Evolutionary conservation across 768 basidiomycete genomes (phyloP).

Genomic region (Naganishia randhawae): DNA sequence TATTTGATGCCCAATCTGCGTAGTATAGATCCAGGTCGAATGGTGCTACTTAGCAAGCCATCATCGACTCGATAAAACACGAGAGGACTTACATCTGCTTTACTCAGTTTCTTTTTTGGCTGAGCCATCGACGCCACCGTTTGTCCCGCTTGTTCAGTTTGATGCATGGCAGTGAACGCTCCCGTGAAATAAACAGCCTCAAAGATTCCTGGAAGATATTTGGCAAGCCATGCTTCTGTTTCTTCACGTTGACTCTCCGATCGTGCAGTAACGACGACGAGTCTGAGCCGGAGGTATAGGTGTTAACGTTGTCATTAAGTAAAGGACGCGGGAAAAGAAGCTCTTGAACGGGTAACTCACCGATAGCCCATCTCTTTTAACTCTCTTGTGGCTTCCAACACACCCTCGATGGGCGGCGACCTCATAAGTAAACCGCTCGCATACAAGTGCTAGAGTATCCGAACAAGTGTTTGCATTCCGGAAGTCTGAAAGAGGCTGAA

Average conservation of each 20-base stretch:
- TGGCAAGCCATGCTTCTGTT: constrained; percentile 66
- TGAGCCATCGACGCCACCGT: not conserved
- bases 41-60: not conserved
- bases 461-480: not conserved
- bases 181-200: constrained; percentile 63
- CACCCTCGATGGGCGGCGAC: constrained; percentile 41
- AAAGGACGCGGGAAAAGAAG: not conserved
- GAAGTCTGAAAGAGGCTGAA: no score
- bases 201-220: constrained; percentile 62
- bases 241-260: constrained; percentile 57
- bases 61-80: not conserved
- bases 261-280: constrained; percentile 75
- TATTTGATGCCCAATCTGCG: constrained; percentile 63
- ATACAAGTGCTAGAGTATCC: constrained; percentile 31
- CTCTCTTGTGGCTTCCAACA: constrained; percentile 49
- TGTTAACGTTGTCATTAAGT: not conserved
- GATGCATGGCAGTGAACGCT: constrained; percentile 56
- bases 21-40: not conserved
- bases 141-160: constrained; percentile 8
- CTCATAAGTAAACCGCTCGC: constrained; percentile 39
- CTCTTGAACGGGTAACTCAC: constrained; percentile 28
- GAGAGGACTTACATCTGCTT: constrained; percentile 60
- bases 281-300: constrained; percentile 36
- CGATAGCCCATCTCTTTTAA: constrained; percentile 63
- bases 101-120: constrained; percentile 57